Conservation (phyloP, 768 basidiomycete species). For the Crepidotus variabilis region DNA sequence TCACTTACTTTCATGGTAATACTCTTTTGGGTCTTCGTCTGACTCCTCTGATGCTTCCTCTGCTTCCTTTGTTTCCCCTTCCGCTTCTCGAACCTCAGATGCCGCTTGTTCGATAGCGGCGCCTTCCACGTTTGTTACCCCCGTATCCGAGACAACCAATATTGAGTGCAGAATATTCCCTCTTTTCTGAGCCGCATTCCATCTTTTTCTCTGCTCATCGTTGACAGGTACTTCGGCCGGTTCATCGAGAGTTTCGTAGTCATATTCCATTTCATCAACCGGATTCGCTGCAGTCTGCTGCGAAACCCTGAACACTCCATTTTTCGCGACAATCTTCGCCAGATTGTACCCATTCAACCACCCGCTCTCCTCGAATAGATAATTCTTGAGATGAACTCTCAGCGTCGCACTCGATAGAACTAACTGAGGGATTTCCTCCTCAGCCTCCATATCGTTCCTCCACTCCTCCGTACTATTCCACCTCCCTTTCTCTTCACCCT, state of each 20-base stretch:
- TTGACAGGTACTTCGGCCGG: slow-evolving; percentile 17
- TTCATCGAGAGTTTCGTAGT: slow-evolving; percentile 4
- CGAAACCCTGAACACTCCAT: no score
- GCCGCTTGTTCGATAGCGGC: slow-evolving; percentile 25
- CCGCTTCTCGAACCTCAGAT: slow-evolving; percentile 18
- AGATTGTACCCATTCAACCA: slow-evolving; percentile 50
- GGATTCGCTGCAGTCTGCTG: no score
- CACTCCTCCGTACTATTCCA: slow-evolving; percentile 13
- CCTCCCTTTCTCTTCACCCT: slow-evolving; percentile 14
- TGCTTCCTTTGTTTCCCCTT: slow-evolving; percentile 10
- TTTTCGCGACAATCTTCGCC: slow-evolving; percentile 25
- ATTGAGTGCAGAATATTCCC: slow-evolving; percentile 43
- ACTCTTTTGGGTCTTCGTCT: slow-evolving; percentile 12
- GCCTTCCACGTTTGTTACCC: slow-evolving; percentile 53
- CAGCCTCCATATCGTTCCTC: slow-evolving; percentile 11
- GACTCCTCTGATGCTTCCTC: background rate
- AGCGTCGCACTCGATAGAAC: slow-evolving; percentile 73
- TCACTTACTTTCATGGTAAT: slow-evolving; percentile 15
- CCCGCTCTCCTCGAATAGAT: slow-evolving; percentile 51
- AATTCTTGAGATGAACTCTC: slow-evolving; percentile 47
- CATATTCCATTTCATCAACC: no score
- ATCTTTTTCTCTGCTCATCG: slow-evolving; percentile 7
- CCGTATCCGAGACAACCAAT: slow-evolving; percentile 54
- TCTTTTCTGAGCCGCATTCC: background rate
- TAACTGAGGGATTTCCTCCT: slow-evolving; percentile 46